Evolutionary conservation across 495 filamentous ascomycete genomes (phyloP), one percentile per base, ranked within the genome.

Genomic region (Sabuloglossum arenarium): DNA sequence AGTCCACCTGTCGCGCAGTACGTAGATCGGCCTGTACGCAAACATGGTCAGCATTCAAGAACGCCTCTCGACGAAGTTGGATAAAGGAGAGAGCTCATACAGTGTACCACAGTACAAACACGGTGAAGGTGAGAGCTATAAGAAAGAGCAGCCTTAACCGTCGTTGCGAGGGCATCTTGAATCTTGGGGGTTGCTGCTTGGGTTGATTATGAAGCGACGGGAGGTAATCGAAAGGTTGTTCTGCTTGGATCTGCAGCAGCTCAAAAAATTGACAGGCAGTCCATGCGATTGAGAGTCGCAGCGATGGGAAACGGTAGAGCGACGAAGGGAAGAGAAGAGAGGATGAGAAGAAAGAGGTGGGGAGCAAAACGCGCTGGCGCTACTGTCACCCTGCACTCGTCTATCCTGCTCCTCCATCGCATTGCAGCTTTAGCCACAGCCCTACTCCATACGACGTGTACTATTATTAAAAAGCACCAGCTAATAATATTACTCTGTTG

Each of bases 121-220:
- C 67, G 39, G 85, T 62, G 47, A 72, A 66, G 56, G 75, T 70
- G 56, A 86, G 61, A 53, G 79, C 67, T 30, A 76, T 65, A 64
- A 84, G 69, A 53, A 72, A 70, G 28, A 84, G 64, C 37, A 79
- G 66, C 55, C 78, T 79, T 43, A 85, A 58, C 55, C 85, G 79
- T 57, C 86, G 76, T 61, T 74, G 74, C 0, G 85, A 85, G 62
- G 80, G 78, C 86, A 93, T 89, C 45, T 49, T 72, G 66, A 60
- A 55, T 24, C 34, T 32, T 11, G 4, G 30, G 30, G 30, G 30
- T 5, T 32, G 30, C 63, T 30, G 4, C 60, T 54, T 32, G 4
- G 30, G 30, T 32, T 32, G 11, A 5, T 32, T 32, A 11, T 32
- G 30, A 32, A 5, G 30, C 30, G 30, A 4, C 11, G 30, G 30